Evolutionary conservation across 768 basidiomycete genomes (phyloP).

Genomic region (Podaxis pistillaris): DNA sequence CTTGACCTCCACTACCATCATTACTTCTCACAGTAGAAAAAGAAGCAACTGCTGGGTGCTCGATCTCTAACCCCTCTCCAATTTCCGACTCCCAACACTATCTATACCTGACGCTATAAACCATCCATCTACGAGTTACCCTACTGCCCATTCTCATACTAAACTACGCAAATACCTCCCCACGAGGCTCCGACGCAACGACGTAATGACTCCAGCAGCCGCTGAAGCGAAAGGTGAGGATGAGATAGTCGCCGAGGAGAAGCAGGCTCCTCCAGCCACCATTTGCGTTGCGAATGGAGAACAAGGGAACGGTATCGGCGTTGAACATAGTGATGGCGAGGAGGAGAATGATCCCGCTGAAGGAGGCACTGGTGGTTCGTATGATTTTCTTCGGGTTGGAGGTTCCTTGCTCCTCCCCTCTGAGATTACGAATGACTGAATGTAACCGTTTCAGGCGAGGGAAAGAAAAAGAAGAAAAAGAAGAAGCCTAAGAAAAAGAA

Average conservation of each 20-base stretch:
- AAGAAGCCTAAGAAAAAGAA: slow-evolving; percentile 86
- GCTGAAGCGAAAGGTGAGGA: neutral
- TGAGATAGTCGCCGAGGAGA: neutral
- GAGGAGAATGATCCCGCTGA: slow-evolving; percentile 25
- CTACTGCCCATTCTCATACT: neutral
- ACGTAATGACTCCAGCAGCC: neutral
- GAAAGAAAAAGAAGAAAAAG: slow-evolving; percentile 92
- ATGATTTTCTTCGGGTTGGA: slow-evolving; percentile 1
- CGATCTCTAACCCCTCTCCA: neutral
- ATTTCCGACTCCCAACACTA: neutral
- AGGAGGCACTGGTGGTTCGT: slow-evolving; percentile 20
- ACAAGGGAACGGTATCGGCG: slow-evolving; percentile 12
- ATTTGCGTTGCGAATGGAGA: neutral
- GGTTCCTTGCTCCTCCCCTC: neutral
- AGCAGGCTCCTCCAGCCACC: neutral
- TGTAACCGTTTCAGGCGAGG: slow-evolving; percentile 39
- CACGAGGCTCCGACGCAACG: neutral
- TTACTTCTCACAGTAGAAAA: neutral
- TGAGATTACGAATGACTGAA: neutral
- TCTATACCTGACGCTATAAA: neutral
- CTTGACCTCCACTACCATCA: neutral
- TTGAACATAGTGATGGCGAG: slow-evolving; percentile 19
- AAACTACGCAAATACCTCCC: neutral
- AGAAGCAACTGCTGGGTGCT: neutral
- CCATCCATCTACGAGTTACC: neutral